These are phyloP conservation scores for Aspergillus indologenus DNA, from an alignment of 495 filamentous ascomycete genomes.

Conservation along the genomic window DNA sequence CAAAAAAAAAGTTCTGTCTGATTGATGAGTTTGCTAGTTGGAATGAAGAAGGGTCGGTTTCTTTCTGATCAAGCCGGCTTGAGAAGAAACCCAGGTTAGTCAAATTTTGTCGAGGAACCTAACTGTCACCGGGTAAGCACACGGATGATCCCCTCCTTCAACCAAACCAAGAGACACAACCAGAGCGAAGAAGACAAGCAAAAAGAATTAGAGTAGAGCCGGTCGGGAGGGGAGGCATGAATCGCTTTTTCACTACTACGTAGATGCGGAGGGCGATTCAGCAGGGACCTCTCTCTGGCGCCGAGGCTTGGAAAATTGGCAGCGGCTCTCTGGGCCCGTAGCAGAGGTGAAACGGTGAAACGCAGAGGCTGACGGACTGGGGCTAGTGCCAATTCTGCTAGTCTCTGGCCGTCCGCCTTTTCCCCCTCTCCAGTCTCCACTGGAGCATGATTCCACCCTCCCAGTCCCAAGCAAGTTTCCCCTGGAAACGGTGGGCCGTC, in stretches of 20 bases:
- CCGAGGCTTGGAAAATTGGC: conserved; percentile 12
- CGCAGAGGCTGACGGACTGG: conserved; percentile 18
- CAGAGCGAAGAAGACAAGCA: conserved; percentile 3
- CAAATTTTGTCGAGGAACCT: not conserved
- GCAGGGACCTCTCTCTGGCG: conserved; percentile 17
- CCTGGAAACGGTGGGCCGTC: conserved; percentile 17
- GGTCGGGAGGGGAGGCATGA: conserved; percentile 4
- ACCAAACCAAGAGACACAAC: not conserved
- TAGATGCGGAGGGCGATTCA: conserved; percentile 20
- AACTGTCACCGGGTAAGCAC: conserved; percentile 2
- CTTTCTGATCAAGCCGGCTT: conserved; percentile 7
- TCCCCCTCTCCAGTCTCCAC: not conserved
- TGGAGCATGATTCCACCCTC: no score
- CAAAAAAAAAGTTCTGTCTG: not conserved
- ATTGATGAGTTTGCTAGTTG: conserved; percentile 7
- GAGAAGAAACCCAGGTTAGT: not conserved
- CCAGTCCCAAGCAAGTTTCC: conserved; percentile 16
- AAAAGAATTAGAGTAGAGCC: conserved; percentile 1
- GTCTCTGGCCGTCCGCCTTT: not conserved
- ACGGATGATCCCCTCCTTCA: no score
- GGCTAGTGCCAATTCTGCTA: conserved; percentile 9
- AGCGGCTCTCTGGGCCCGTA: conserved; percentile 13
- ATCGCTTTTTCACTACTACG: conserved; percentile 18
- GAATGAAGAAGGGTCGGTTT: conserved; percentile 6
- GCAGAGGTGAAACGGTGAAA: conserved; percentile 27